Evolutionary conservation across 1,284 basidiomycete genomes (phyloP).

Genomic region (Apiotrichum gracile): DNA sequence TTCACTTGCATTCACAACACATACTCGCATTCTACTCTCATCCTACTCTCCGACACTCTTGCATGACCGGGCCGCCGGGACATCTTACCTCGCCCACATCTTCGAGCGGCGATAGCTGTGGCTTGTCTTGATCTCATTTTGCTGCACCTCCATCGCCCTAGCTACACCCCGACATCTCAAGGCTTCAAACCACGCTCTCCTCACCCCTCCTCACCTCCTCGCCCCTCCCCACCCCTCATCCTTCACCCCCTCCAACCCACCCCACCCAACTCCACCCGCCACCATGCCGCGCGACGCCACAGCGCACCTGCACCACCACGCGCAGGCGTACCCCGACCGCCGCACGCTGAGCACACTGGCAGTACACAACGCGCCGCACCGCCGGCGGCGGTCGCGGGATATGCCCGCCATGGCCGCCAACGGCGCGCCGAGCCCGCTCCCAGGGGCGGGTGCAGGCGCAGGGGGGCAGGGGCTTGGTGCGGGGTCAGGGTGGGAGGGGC

Average conservation of each 20-base stretch:
- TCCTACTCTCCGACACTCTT: no score
- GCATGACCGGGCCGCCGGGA: no score
- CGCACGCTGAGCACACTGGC: no score
- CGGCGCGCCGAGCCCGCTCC: no score
- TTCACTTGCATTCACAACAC: no score
- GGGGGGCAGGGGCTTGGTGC: not conserved
- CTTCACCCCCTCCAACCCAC: not conserved
- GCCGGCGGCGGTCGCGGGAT: conserved; percentile 8
- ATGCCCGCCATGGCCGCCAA: not conserved
- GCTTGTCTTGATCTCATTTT: no score
- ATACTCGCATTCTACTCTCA: no score
- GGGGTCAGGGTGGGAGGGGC: not conserved
- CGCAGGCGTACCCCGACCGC: not conserved
- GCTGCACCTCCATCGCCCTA: no score
- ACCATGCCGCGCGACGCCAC: conserved; percentile 6
- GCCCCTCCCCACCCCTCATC: not conserved
- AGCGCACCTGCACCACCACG: not conserved
- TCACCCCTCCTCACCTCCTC: not conserved
- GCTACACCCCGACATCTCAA: no score
- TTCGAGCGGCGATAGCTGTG: no score
- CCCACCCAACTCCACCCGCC: not conserved
- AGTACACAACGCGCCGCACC: no score
- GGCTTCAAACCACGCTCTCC: not conserved
- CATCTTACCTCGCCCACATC: no score
- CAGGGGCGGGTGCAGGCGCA: not conserved